phyloP scores from a whole-genome alignment of 1,284 basidiomycete genomes.

The Ceratobasidium papillatum region DNA sequence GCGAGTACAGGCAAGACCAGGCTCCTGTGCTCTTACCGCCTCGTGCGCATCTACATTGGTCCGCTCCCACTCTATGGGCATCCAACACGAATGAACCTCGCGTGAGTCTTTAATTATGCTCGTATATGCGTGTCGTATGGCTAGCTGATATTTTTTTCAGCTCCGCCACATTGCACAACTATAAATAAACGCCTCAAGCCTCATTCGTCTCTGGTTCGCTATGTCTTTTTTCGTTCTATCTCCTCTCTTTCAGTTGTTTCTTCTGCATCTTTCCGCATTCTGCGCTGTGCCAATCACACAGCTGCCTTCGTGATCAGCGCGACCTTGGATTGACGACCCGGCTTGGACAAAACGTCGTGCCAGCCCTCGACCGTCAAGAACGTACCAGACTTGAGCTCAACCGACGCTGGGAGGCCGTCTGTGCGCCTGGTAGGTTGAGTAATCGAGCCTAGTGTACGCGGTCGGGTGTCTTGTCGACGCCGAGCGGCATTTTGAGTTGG shows the following conservation, averaged over 20 bases:
- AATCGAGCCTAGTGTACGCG: background rate
- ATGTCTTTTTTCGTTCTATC: background rate
- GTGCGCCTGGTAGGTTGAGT: background rate
- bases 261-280: background rate
- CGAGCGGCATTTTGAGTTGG: background rate
- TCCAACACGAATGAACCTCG: no score
- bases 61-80: no score
- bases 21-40: no score
- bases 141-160: no score
- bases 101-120: no score
- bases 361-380: background rate
- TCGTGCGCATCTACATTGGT: no score
- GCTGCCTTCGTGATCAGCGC: conserved; percentile 18
- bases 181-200: no score
- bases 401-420: background rate
- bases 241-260: background rate
- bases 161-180: no score
- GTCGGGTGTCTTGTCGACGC: background rate
- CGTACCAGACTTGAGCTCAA: background rate
- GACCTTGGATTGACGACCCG: background rate
- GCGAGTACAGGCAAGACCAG: no score
- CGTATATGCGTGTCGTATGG: no score
- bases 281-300: background rate
- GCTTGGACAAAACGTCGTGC: conserved; percentile 13
- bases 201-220: no score